Percentiles rank a stretch among this genome's conserved stretches.
Conservation (phyloP, 1,284 basidiomycete species). For the Tremellales sp. region DNA sequence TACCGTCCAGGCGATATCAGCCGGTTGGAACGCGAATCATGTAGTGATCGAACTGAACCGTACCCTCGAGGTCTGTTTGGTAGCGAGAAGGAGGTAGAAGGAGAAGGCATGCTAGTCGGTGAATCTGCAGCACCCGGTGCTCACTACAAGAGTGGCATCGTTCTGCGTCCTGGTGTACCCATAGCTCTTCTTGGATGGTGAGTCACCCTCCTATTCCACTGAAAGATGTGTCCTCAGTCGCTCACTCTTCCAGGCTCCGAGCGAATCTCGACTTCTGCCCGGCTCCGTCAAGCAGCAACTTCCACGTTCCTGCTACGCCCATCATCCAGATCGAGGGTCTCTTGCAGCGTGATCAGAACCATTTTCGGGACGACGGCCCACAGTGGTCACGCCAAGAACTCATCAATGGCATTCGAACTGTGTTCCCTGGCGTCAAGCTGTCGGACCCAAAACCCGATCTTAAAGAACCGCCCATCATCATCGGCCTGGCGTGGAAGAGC, state of each 20-base stretch:
- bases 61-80: constrained; percentile 31
- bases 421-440: constrained; percentile 41
- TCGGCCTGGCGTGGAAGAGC: constrained; percentile 43
- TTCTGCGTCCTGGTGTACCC: too few relatives aligned
- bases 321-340: too few relatives aligned
- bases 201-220: too few relatives aligned
- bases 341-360: too few relatives aligned
- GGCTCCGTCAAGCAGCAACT: too few relatives aligned
- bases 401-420: constrained; percentile 35
- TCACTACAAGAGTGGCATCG: not conserved
- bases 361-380: too few relatives aligned
- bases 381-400: constrained; percentile 34
- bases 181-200: too few relatives aligned
- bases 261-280: too few relatives aligned
- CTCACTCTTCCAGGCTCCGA: too few relatives aligned
- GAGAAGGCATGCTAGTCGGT: constrained; percentile 1
- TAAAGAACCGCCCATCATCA: constrained; percentile 41
- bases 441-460: constrained; percentile 25
- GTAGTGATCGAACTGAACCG: constrained; percentile 26
- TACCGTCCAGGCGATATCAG: constrained; percentile 36
- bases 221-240: too few relatives aligned
- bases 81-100: constrained; percentile 19
- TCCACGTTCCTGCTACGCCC: too few relatives aligned
- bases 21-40: constrained; percentile 25
- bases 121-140: not conserved